phyloP scores from a whole-genome alignment of 2,329 filamentous ascomycete genomes.

The Diaporthe helianthi region DNA sequence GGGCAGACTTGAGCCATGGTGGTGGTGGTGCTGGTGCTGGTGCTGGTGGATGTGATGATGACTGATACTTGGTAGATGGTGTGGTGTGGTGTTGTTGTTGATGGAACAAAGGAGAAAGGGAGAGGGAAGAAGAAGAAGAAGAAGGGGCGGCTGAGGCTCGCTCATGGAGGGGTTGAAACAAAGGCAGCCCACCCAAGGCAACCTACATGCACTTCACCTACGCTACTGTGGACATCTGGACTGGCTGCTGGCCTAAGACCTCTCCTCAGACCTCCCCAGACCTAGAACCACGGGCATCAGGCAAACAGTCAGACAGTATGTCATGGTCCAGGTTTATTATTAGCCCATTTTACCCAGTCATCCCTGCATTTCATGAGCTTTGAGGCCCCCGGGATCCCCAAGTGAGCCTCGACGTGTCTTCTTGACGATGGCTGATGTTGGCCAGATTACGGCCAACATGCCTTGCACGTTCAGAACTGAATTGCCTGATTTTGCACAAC shows the following conservation, averaged over 20 bases:
- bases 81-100: background rate
- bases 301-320: background rate
- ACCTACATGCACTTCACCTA: background rate
- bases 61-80: background rate
- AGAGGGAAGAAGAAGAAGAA: background rate
- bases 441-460: background rate
- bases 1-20: constrained; percentile 45
- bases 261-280: background rate
- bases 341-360: background rate
- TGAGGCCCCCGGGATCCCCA: constrained; percentile 12
- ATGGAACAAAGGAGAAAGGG: background rate
- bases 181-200: constrained; percentile 9
- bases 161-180: constrained; percentile 4
- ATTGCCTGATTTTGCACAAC: background rate
- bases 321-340: background rate
- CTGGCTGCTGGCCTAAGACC: background rate
- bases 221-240: background rate
- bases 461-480: background rate
- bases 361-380: constrained; percentile 1
- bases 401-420: constrained; percentile 14
- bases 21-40: constrained; percentile 28
- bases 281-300: constrained; percentile 10
- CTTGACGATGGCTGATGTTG: background rate
- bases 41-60: background rate
- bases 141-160: background rate